These are phyloP conservation scores for Penicillium pancosmium DNA, from an alignment of 495 filamentous ascomycete species.

Conservation along the genomic window DNA sequence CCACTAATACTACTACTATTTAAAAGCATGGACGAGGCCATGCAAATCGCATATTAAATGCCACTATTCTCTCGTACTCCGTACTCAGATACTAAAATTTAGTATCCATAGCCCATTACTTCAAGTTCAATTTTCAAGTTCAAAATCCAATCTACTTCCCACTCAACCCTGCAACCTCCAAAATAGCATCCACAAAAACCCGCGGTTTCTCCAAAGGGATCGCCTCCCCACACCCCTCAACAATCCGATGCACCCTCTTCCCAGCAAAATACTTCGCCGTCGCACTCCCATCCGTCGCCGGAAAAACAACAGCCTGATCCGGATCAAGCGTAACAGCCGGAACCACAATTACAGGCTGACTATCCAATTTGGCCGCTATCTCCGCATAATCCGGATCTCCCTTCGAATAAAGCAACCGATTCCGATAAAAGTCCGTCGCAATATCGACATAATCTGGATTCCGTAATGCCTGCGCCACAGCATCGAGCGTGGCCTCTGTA, in stretches of 20 bases:
- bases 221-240: conserved; percentile 15
- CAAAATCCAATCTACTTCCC: not conserved
- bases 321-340: conserved; percentile 14
- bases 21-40: too few relatives aligned
- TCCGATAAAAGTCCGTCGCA: not conserved
- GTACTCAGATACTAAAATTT: not conserved
- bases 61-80: not conserved
- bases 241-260: conserved; percentile 4
- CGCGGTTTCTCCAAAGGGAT: conserved; percentile 6
- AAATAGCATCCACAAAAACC: not conserved
- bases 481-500: not conserved
- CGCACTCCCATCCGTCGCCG: conserved; percentile 17
- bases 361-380: conserved; percentile 10
- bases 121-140: too few relatives aligned
- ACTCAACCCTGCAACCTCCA: not conserved
- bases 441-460: not conserved
- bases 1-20: too few relatives aligned
- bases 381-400: conserved; percentile 2
- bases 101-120: not conserved
- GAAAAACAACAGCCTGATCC: conserved; percentile 17
- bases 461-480: not conserved
- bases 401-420: not conserved
- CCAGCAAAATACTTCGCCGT: conserved; percentile 21
- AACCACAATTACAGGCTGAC: conserved; percentile 14
- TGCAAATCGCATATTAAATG: too few relatives aligned